Evolutionary conservation across 2,329 filamentous ascomycete species (phyloP).

Genomic region (Fusarium albidum): DNA sequence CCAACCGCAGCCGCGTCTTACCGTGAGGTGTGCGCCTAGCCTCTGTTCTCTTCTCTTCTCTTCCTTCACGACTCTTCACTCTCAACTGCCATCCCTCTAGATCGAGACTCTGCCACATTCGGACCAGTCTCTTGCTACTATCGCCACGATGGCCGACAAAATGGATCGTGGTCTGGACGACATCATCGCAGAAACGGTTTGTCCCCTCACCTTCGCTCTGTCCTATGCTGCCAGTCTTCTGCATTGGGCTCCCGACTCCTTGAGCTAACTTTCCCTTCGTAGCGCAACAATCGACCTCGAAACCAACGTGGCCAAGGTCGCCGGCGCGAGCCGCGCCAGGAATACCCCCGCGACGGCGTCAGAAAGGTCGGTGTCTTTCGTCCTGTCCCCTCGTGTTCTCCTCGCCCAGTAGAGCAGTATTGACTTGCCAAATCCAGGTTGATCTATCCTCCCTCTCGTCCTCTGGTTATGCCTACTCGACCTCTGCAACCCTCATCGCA

Average conservation of each 20-base stretch:
- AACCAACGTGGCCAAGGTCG: slow-evolving; percentile 47
- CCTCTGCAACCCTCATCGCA: slow-evolving; percentile 42
- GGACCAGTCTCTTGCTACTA: slow-evolving; percentile 2
- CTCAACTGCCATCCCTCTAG: slow-evolving; percentile 2
- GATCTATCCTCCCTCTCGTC: slow-evolving; percentile 44
- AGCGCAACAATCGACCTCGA: slow-evolving; percentile 45
- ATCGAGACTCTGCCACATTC: not conserved
- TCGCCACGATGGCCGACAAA: slow-evolving; percentile 48
- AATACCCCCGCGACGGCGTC: slow-evolving; percentile 81
- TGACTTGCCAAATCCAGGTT: slow-evolving; percentile 43
- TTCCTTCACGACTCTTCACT: slow-evolving; percentile 7
- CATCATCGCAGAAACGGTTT: slow-evolving; percentile 61
- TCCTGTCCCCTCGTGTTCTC: not conserved
- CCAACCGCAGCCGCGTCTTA: not conserved
- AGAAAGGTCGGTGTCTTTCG: slow-evolving; percentile 74
- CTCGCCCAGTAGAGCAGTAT: slow-evolving; percentile 17
- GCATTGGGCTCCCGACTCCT: not conserved
- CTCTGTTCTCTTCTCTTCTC: slow-evolving; percentile 1
- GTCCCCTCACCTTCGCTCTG: slow-evolving; percentile 18
- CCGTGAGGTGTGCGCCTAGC: not conserved
- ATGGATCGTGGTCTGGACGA: slow-evolving; percentile 66
- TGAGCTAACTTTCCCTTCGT: slow-evolving; percentile 31
- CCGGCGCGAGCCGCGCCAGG: slow-evolving; percentile 48
- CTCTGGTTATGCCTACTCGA: slow-evolving; percentile 39
- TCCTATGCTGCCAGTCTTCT: slow-evolving; percentile 4